Base-by-base conservation (phyloP, 2,329 filamentous ascomycete genomes). In the Verticillium tricorpus region DNA sequence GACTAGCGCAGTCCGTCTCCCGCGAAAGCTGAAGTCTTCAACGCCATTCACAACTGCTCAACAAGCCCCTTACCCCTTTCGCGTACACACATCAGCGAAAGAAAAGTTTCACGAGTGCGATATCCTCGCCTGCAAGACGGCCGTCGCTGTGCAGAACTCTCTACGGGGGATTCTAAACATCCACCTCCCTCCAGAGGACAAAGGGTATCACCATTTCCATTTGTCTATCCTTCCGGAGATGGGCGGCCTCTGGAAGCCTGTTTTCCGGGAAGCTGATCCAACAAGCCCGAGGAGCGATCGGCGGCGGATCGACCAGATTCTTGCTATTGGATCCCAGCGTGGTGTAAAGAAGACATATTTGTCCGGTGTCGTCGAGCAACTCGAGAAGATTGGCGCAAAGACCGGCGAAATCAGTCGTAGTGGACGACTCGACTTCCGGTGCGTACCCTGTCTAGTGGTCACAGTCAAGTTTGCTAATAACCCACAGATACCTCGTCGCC, bases 401-500 rank as follows among this genome's bases (percentile, higher is more conserved):
- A 72, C 78, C 0, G 80, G 74, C 57, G 82, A 83, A 1, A 68
- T 77, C 11, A 82, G 77, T 19, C 79, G 82, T 45, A 85, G 81
- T 62, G 85, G 83, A 17, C 79, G 81, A 40, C 70, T 89, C n/a
- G 83, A 88, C 68, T 75, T 89, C 34, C 80, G 84, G 84, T 87
- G 75, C 63, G 77, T 67, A 45, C 17, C n/a, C 8, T 15, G 9
- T 3, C 7, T 34, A 57, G 22, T 32, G n/a, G 7, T 11, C 17
- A 5, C 17, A 5, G 3, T n/a, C 11, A 35, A 34, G n/a, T 17
- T 34, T 25, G 37, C 11, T 15, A 5, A 45, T 5, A 5, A 37
- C 39, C 28, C 5, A 17, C 50, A 87, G 85, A 64, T 88, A 85
- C 66, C 77, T 89, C 58, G 81, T 88, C 60, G 81, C 81, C 66